Percentiles rank a stretch among this genome's conserved stretches.
phyloP scores from a whole-genome alignment of 2,329 filamentous ascomycete species.

The Phoma sp. region DNA sequence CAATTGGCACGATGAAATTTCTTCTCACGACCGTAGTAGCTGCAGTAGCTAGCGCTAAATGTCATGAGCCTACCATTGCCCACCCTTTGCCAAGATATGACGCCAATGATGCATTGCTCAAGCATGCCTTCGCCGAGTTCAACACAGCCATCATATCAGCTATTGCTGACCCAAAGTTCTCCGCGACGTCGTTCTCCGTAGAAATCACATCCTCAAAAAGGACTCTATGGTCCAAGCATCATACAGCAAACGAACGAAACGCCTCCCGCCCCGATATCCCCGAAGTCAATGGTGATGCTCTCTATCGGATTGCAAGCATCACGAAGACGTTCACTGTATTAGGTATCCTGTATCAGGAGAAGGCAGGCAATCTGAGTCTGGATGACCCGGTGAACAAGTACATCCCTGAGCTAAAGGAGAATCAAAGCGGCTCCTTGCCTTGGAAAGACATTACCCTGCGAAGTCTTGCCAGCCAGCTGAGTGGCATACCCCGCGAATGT shows the following conservation, averaged over 20 bases:
- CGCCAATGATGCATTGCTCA: slow-evolving; percentile 33
- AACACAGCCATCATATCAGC: slow-evolving; percentile 31
- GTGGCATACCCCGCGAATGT: slow-evolving; percentile 53
- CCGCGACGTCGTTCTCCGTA: slow-evolving; percentile 50
- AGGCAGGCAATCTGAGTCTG: slow-evolving; percentile 44
- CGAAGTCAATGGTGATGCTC: slow-evolving; percentile 47
- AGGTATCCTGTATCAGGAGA: slow-evolving; percentile 43
- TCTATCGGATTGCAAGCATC: slow-evolving; percentile 52
- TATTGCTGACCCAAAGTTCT: slow-evolving; percentile 39
- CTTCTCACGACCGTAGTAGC: neutral
- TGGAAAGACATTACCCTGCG: slow-evolving; percentile 55
- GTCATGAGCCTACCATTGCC: slow-evolving; percentile 49
- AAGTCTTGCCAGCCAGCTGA: slow-evolving; percentile 52
- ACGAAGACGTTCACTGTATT: slow-evolving; percentile 47
- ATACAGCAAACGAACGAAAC: slow-evolving; percentile 49
- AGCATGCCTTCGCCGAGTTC: slow-evolving; percentile 42
- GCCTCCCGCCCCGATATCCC: slow-evolving; percentile 46
- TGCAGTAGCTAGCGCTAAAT: slow-evolving; percentile 30
- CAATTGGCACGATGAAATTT: neutral
- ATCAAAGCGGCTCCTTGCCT: slow-evolving; percentile 40
- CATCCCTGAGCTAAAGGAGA: slow-evolving; percentile 38
- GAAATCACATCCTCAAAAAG: slow-evolving; percentile 50
- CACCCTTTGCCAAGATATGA: slow-evolving; percentile 49
- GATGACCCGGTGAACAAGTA: slow-evolving; percentile 45
- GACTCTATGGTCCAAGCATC: slow-evolving; percentile 49